Evolutionary conservation across 768 basidiomycete species (phyloP), one percentile per base, ranked within the genome.

Genomic region (Boletus speciosus): DNA sequence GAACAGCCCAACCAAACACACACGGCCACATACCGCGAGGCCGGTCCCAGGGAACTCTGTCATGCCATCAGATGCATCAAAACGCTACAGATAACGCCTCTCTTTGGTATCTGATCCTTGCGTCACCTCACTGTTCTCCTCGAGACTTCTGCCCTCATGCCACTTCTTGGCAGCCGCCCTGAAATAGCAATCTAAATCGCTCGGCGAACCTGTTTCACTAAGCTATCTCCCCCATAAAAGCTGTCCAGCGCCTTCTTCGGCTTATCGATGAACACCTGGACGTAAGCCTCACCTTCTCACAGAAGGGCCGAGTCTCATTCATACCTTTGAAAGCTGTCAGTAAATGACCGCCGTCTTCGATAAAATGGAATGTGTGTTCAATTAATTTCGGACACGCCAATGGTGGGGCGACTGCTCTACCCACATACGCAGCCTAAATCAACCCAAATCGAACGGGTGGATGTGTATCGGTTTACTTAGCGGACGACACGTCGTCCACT

Each of bases 311-410:
- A 31, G 12, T 14, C 48, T 49, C 41, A 31, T 46, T 49, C 48
- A 25, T 23, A 5, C 36, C 51, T 27, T 45, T 32, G 15, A 38
- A 52, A 51, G 48, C 35, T 21, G 48, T 27, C 49, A 14, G 9
- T 8, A 51, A 39, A 53, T 53, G 36, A 59, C 58, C 47, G 44
- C 31, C 47, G 49, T 44, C 59, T 61, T 61, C 59, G 16, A 52
- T 21, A 51, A 61, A 56, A 61, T 61, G 59, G 59, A 51, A 56
- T 43, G 44, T 23, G n/a, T 46, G 19, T 43, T 44, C 51, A 38
- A 27, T 60, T 61, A 35, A 60, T 60, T 42, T 55, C 53, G 59
- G 36, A 42, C 37, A 48, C 37, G 41, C 52, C 15, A 44, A 6
- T 27, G 25, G 25, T 55, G 35, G 42, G 23, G 42, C 38, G 5